A percentile compares a stretch with the other conserved stretches of the same genome.
These are phyloP conservation scores for Mrakia blollopis DNA, from an alignment of 768 basidiomycete genomes.

Conservation along the genomic window DNA sequence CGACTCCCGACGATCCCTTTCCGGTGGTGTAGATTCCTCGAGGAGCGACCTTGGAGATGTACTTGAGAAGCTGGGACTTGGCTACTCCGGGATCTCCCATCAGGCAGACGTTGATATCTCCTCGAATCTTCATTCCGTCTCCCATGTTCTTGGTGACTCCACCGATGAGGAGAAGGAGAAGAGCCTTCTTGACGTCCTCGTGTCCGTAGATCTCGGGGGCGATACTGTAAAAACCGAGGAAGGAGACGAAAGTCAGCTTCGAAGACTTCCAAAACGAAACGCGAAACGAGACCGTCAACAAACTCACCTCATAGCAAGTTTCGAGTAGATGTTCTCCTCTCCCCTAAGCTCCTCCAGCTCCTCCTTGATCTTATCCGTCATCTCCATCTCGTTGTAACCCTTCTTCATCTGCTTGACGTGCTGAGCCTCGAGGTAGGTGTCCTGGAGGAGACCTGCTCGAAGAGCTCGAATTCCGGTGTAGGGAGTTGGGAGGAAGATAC, in stretches of 20 bases:
- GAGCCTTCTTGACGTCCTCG: slow-evolving; percentile 91
- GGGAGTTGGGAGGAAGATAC: slow-evolving; percentile 93
- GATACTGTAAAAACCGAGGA: slow-evolving; percentile 54
- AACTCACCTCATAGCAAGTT: slow-evolving; percentile 58
- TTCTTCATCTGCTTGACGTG: slow-evolving; percentile 92
- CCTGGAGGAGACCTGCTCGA: slow-evolving; percentile 90
- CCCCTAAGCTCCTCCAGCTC: slow-evolving; percentile 62
- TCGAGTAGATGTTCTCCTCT: slow-evolving; percentile 77
- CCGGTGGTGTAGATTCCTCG: slow-evolving; percentile 97
- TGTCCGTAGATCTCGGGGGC: slow-evolving; percentile 99
- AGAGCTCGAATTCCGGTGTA: slow-evolving; percentile 97
- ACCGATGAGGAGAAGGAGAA: slow-evolving; percentile 84
- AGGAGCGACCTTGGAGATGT: slow-evolving; percentile 97
- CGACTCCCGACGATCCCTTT: slow-evolving; percentile 96
- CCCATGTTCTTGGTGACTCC: slow-evolving; percentile 92
- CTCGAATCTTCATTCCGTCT: slow-evolving; percentile 98
- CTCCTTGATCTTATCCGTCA: slow-evolving; percentile 73
- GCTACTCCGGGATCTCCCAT: slow-evolving; percentile 99
- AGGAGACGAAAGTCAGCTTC: neutral
- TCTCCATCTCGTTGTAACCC: slow-evolving; percentile 91
- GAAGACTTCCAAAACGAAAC: neutral
- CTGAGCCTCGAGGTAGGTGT: slow-evolving; percentile 91
- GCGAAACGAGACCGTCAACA: neutral
- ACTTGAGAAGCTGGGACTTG: slow-evolving; percentile 94
- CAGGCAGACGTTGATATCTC: slow-evolving; percentile 92